Base-by-base conservation (phyloP, 164 flowering plant genomes). In the Nymphaea thermarum region DNA sequence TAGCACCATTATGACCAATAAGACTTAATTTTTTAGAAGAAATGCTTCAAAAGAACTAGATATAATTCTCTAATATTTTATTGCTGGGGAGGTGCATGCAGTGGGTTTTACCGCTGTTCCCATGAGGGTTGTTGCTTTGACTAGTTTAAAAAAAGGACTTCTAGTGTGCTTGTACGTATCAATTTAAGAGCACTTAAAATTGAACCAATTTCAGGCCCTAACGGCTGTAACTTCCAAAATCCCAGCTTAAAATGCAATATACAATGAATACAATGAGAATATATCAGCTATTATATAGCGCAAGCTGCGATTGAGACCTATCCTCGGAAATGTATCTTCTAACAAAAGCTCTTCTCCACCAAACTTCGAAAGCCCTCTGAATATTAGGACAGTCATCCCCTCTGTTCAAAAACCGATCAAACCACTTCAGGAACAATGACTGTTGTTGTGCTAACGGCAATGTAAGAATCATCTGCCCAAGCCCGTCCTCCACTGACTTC, bases 341-440 rank as follows among this genome's bases (percentile, higher is more conserved):
- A 62, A 87, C 72, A 44, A 90, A 93, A 74, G 96, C 78, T 79
- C 98, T 80, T 80, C 94, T 86, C 97, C 98, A 93, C 98, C 98
- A 93, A 41, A 89, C 77, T 76, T 89, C 95, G 71, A 93, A 91
- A 43, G 98, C 98, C 68, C 81, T 83, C 75, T 83, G 89, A 45
- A 93, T 80, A 66, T 93, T 89, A 18, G 98, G 98, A 63, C 89
- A 91, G 69, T 93, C 97, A 73, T 87, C 90, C 41, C 97, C 97
- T 72, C 83, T 87, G 60, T 72, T 84, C 44, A 93, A 84, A 73
- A 82, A 93, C 8, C 87, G 80, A 71, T 85, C 83, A 66, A 93
- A 89, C 98, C 98, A 93, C 36, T 79, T 76, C 41, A 89, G 74
- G 73, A 91, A 73, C 65, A 93, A 76, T 41, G 73, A 43, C 68